Evolutionary conservation across 2,329 filamentous ascomycete species (phyloP), one percentile per base, ranked within the genome.

Genomic region (Colletotrichum chlorophyti): DNA sequence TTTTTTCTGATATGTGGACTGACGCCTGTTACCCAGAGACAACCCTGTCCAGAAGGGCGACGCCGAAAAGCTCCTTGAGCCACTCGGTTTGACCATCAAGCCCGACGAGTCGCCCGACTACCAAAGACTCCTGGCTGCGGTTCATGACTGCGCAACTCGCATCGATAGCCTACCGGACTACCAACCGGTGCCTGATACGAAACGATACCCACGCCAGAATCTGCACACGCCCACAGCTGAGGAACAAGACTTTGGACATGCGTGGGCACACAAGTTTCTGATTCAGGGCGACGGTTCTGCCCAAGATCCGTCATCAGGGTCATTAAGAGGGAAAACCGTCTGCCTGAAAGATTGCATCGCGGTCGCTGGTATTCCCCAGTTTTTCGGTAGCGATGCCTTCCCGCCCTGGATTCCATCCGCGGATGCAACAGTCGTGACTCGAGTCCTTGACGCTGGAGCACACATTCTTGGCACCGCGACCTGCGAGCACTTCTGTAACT

Each of bases 321-420:
- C 45, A 6, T 54, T 81, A n/a, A 69, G 61, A 48, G 78, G 76
- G 0, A 83, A 79, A 46, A 78, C 74, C 0, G 64, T 83, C 3
- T 81, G 79, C 55, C 60, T 85, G 12, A 85, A 85, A 64, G 83
- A 85, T 61, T 82, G 80, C 26, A 79, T 84, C 32, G 77, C 79
- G 4, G 80, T 85, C 1, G 80, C 80, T 2, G 79, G 76, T 0
- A 79, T 85, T 1, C 81, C 82, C 0, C 79, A 83, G 49, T 75
- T 83, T 51, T 76, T 79, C 37, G 81, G 83, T 1, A 84, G 77
- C 37, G 78, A 83, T 60, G 76, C 77, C 12, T 79, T 77, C 58
- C 73, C 66, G 1, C 72, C 75, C 0, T 85, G 82, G 81, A 79
- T 74, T 0, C 80, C 82, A 0, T 72, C 68, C 5, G 79, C 79